Evolutionary conservation across 140 eudicot genomes (phyloP).

Genomic region (Anethum foeniculum): DNA sequence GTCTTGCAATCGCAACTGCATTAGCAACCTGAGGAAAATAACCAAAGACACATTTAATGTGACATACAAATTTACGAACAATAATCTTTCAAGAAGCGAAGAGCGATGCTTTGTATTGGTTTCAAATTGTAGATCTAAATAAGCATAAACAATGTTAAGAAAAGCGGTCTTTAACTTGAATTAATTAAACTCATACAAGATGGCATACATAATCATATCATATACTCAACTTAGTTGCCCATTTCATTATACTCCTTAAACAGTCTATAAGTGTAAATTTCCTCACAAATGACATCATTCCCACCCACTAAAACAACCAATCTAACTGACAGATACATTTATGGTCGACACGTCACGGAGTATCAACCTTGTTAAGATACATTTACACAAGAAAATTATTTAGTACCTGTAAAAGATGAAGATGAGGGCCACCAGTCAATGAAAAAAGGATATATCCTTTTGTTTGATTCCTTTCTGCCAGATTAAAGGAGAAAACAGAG

Average conservation of each 20-base stretch:
- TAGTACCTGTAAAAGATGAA: conserved; percentile 62
- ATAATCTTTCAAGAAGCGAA: background rate
- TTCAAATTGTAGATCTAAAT: background rate
- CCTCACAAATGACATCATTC: background rate
- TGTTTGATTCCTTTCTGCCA: conserved; percentile 19
- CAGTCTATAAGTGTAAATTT: background rate
- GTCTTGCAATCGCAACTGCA: conserved; percentile 53
- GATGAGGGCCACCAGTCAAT: conserved; percentile 62
- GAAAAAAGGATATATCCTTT: conserved; percentile 49
- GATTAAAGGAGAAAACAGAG: conserved; percentile 20
- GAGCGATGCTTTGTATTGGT: background rate
- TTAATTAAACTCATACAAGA: background rate
- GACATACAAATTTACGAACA: background rate
- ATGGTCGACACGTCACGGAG: background rate
- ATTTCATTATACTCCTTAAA: background rate
- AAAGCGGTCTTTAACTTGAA: background rate
- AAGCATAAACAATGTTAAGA: background rate
- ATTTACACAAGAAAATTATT: background rate
- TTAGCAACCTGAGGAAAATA: conserved; percentile 50
- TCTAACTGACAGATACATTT: background rate
- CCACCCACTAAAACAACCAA: background rate
- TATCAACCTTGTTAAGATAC: background rate
- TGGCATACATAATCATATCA: background rate
- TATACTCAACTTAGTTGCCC: background rate
- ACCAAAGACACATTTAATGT: background rate